Conservation (phyloP, 805 yeast genomes). For the Pichia eremophila region DNA sequence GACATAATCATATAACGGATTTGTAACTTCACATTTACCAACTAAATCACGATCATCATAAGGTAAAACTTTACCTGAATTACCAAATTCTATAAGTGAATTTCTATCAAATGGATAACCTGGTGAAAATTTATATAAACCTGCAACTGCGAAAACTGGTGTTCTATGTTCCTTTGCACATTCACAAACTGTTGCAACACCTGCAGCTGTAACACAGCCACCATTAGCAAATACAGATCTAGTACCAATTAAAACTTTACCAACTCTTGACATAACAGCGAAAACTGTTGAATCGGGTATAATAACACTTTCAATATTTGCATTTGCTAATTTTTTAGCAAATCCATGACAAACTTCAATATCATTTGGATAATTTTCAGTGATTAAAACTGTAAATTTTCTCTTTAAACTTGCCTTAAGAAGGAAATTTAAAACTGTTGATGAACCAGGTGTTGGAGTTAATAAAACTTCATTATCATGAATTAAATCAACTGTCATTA, state of each 20-base stretch:
- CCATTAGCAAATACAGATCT: slow-evolving; percentile 93
- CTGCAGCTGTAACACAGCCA: slow-evolving; percentile 82
- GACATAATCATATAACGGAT: slow-evolving; percentile 84
- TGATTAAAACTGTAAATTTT: slow-evolving; percentile 82
- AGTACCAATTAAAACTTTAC: slow-evolving; percentile 91
- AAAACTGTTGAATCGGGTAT: slow-evolving; percentile 89
- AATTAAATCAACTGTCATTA: slow-evolving; percentile 84
- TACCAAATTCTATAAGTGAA: slow-evolving; percentile 81
- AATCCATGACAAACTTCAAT: slow-evolving; percentile 68
- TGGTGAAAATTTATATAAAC: slow-evolving; percentile 87
- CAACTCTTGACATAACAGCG: slow-evolving; percentile 96
- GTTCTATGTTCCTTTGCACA: slow-evolving; percentile 92
- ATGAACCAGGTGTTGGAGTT: slow-evolving; percentile 92
- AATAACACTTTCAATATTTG: slow-evolving; percentile 81
- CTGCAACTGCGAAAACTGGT: slow-evolving; percentile 95
- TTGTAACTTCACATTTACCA: slow-evolving; percentile 70
- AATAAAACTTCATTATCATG: slow-evolving; percentile 81
- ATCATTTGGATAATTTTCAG: slow-evolving; percentile 88
- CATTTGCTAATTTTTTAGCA: slow-evolving; percentile 69
- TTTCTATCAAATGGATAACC: slow-evolving; percentile 84
- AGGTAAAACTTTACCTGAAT: slow-evolving; percentile 78
- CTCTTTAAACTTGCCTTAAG: slow-evolving; percentile 82
- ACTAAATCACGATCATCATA: slow-evolving; percentile 62
- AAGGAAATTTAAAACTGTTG: slow-evolving; percentile 79
- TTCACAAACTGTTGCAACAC: slow-evolving; percentile 88